A percentile compares a stretch with the other conserved stretches of the same genome.
phyloP scores from a whole-genome alignment of 352 stramenopile species.

The Hyaloperonospora brassicae region DNA sequence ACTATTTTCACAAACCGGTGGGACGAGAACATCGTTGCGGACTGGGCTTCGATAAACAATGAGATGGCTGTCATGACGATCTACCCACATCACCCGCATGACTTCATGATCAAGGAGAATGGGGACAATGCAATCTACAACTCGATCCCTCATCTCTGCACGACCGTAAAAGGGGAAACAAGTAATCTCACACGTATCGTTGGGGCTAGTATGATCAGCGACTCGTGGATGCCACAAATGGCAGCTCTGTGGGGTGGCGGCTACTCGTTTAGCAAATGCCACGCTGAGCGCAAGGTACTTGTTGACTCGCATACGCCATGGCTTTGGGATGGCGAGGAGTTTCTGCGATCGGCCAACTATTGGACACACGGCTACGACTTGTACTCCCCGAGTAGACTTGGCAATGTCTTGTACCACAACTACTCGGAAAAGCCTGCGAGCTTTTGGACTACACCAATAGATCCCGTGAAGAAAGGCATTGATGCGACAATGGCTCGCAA shows the following conservation, averaged over 20 bases:
- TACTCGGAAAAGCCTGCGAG: constrained; percentile 54
- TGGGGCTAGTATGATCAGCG: constrained; percentile 63
- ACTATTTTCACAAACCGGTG: constrained; percentile 76
- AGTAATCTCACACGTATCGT: constrained; percentile 52
- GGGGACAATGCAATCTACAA: constrained; percentile 58
- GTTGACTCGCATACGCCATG: constrained; percentile 69
- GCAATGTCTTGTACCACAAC: constrained; percentile 58
- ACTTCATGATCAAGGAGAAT: constrained; percentile 54
- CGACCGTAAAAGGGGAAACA: constrained; percentile 35
- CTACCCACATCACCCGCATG: constrained; percentile 68
- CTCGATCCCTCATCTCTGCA: constrained; percentile 64
- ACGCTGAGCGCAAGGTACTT: constrained; percentile 52
- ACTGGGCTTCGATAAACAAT: constrained; percentile 63
- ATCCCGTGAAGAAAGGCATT: constrained; percentile 26
- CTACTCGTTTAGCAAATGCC: constrained; percentile 72
- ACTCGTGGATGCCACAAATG: constrained; percentile 57
- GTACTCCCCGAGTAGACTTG: constrained; percentile 45
- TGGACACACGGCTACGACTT: constrained; percentile 65
- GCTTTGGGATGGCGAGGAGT: constrained; percentile 64
- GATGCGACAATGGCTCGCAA: constrained; percentile 41
- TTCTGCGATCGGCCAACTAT: constrained; percentile 43
- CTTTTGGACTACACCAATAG: constrained; percentile 37
- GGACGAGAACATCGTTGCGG: constrained; percentile 54
- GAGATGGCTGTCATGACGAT: constrained; percentile 74
- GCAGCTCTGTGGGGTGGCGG: constrained; percentile 60